phyloP scores from a whole-genome alignment of 2,329 filamentous ascomycete genomes.

The Colletotrichum gloeosporioides region DNA sequence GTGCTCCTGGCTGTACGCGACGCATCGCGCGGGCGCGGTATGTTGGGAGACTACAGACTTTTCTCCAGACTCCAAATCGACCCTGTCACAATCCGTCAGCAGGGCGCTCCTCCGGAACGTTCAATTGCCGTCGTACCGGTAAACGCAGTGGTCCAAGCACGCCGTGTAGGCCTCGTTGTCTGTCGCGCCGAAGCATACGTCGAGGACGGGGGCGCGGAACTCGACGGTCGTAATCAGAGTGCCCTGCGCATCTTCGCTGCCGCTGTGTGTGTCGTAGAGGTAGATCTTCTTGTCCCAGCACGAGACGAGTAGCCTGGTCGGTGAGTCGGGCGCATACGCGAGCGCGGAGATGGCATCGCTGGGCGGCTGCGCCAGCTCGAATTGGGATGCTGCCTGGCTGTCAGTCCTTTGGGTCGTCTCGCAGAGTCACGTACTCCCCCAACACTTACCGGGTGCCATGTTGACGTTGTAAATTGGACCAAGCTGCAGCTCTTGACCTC shows the following conservation, averaged over 20 bases:
- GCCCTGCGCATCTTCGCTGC: constrained; percentile 61
- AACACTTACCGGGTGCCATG: constrained; percentile 46
- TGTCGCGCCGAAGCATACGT: constrained; percentile 87
- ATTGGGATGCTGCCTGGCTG: constrained; percentile 66
- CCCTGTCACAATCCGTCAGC: constrained; percentile 31
- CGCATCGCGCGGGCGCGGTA: constrained; percentile 77
- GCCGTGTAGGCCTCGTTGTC: constrained; percentile 86
- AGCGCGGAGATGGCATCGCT: constrained; percentile 87
- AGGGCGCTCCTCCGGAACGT: not conserved
- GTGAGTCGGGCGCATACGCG: constrained; percentile 80
- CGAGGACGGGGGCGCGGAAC: constrained; percentile 84
- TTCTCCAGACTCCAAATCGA: constrained; percentile 75
- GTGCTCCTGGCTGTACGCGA: constrained; percentile 81
- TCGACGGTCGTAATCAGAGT: constrained; percentile 76
- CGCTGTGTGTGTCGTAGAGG: constrained; percentile 75
- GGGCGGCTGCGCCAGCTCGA: constrained; percentile 82
- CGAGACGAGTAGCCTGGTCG: constrained; percentile 81
- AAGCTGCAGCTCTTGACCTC: constrained; percentile 2
- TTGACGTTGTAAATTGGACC: not conserved
- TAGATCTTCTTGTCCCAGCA: constrained; percentile 96
- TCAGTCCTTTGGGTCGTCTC: constrained; percentile 20
- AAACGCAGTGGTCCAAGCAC: constrained; percentile 86
- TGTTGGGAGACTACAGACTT: constrained; percentile 82
- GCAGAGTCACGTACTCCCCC: not conserved
- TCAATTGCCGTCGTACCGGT: constrained; percentile 56